phyloP scores from a whole-genome alignment of 139 green algal genomes.

The Micromonas pusilla region DNA sequence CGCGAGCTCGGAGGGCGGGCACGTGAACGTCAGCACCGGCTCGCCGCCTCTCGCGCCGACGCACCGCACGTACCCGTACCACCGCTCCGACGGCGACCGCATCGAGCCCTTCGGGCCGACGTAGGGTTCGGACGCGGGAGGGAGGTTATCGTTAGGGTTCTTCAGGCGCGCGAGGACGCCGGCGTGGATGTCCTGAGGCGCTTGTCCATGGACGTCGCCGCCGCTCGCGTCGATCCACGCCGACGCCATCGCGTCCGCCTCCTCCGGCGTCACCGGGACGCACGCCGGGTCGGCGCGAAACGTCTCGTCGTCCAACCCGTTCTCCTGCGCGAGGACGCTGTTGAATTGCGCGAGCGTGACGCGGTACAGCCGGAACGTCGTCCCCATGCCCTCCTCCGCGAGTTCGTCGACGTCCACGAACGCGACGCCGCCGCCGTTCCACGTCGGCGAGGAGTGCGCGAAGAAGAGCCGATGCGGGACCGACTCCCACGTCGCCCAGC shows the following conservation, averaged over 20 bases:
- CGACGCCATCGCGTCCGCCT: background rate
- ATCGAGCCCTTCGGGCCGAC: too few species aligned
- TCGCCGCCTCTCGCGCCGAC: background rate
- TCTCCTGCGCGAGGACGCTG: constrained; percentile 36
- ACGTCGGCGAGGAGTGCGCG: constrained; percentile 25
- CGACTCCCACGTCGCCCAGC: background rate
- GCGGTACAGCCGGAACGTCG: background rate
- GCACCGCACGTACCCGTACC: constrained; percentile 10
- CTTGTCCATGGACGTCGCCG: too few species aligned
- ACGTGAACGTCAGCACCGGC: constrained; percentile 11
- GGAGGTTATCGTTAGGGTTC: too few species aligned
- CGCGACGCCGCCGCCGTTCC: constrained; percentile 28
- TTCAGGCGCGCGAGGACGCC: too few species aligned
- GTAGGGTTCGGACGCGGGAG: too few species aligned
- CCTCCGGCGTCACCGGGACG: background rate
- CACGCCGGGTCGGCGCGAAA: background rate
- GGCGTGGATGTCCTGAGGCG: too few species aligned
- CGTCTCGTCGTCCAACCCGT: constrained; percentile 11
- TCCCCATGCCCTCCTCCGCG: background rate
- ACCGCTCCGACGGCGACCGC: background rate
- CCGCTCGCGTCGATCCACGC: too few species aligned
- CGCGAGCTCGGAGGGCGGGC: background rate
- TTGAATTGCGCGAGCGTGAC: constrained; percentile 36
- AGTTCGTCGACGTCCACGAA: constrained; percentile 31
- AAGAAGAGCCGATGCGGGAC: constrained; percentile 36